Evolutionary conservation across 106 monocot species (phyloP).

Genomic region (Platanthera zijinensis): DNA sequence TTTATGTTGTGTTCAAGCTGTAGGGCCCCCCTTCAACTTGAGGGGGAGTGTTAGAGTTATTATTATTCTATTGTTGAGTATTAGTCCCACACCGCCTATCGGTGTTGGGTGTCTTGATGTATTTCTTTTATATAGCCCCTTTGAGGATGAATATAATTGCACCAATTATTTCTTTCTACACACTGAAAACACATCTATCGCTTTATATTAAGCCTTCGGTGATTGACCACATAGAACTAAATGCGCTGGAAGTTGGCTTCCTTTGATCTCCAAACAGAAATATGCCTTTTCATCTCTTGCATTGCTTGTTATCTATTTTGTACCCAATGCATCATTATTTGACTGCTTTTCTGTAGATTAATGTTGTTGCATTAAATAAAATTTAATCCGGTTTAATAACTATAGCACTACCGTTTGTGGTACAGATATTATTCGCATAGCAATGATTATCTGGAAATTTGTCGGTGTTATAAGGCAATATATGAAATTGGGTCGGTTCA

Average conservation of each 20-base stretch:
- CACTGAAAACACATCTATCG: too few species aligned
- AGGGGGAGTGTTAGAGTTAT: too few species aligned
- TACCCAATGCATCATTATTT: neutral
- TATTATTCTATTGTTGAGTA: too few species aligned
- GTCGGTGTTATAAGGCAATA: constrained; percentile 89
- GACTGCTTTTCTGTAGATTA: neutral
- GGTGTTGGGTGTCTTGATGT: too few species aligned
- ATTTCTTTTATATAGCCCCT: too few species aligned
- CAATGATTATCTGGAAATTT: constrained; percentile 95
- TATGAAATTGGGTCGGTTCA: constrained; percentile 91
- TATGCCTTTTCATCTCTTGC: neutral
- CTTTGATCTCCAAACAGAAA: neutral
- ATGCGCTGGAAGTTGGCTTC: neutral
- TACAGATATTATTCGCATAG: constrained; percentile 74
- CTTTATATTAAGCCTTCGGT: too few species aligned
- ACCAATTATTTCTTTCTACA: too few species aligned
- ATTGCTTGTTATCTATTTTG: neutral
- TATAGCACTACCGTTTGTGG: neutral
- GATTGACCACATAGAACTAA: neutral
- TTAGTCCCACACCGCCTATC: too few species aligned
- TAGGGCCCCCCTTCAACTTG: too few species aligned
- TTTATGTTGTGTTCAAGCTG: too few species aligned
- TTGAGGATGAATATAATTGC: too few species aligned
- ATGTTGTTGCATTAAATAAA: neutral
- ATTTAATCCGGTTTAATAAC: neutral